phyloP scores from a whole-genome alignment of 2,329 filamentous ascomycete genomes.

The Neospermospora avenae region DNA sequence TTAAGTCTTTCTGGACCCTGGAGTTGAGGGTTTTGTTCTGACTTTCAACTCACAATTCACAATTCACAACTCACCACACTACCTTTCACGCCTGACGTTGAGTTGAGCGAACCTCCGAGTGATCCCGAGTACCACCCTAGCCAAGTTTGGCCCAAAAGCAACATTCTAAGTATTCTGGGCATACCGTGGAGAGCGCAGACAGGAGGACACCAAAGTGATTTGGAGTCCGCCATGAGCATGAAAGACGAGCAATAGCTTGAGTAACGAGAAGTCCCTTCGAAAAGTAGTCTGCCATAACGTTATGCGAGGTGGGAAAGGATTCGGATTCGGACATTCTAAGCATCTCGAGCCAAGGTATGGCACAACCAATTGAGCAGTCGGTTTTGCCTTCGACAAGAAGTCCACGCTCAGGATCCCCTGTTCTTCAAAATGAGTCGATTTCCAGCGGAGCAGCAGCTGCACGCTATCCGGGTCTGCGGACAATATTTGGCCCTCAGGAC shows the following conservation, averaged over 20 bases:
- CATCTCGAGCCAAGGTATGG: slow-evolving; percentile 24
- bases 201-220: not conserved
- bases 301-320: not conserved
- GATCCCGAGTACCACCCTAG: not conserved
- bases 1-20: not conserved
- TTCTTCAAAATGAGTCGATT: slow-evolving; percentile 21
- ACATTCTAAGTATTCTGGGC: slow-evolving; percentile 1
- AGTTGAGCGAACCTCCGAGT: too few relatives aligned
- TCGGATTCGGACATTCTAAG: not conserved
- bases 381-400: slow-evolving; percentile 38
- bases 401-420: slow-evolving; percentile 30
- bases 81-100: too few relatives aligned
- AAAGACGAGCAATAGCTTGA: not conserved
- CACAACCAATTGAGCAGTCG: slow-evolving; percentile 33
- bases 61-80: too few relatives aligned
- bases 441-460: slow-evolving; percentile 26
- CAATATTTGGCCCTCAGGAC: slow-evolving; percentile 27
- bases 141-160: not conserved
- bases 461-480: slow-evolving; percentile 29
- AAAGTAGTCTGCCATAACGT: not conserved
- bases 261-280: not conserved
- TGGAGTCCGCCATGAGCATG: slow-evolving; percentile 8
- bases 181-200: not conserved
- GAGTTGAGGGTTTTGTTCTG: too few relatives aligned
- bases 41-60: too few relatives aligned